Evolutionary conservation across 2,329 filamentous ascomycete genomes (phyloP).

Genomic region (Phyllosticta citribraziliensis): DNA sequence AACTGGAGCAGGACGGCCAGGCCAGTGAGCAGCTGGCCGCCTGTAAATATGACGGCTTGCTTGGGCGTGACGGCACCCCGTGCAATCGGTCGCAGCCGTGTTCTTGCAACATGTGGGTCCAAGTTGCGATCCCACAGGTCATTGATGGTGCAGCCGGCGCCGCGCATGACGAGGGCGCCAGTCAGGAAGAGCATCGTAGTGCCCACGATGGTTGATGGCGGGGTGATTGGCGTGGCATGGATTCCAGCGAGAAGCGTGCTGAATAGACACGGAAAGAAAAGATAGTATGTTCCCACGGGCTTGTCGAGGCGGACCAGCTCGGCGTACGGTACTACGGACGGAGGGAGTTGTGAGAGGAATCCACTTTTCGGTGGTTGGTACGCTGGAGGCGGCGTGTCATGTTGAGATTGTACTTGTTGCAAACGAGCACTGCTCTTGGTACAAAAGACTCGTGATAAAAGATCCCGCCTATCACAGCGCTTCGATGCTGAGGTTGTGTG

Average conservation of each 20-base stretch:
- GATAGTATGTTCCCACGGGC: slow-evolving; percentile 71
- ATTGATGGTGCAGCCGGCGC: slow-evolving; percentile 81
- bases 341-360: slow-evolving; percentile 58
- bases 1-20: slow-evolving; percentile 69
- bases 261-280: slow-evolving; percentile 79
- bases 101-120: slow-evolving; percentile 69
- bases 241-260: slow-evolving; percentile 73
- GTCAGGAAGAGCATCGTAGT: slow-evolving; percentile 61
- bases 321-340: slow-evolving; percentile 66
- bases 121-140: slow-evolving; percentile 85
- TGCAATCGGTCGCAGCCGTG: slow-evolving; percentile 69
- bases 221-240: slow-evolving; percentile 50
- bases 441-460: background rate
- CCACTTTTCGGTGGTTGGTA: slow-evolving; percentile 65
- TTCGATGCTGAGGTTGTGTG: background rate
- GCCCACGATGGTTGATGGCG: slow-evolving; percentile 51
- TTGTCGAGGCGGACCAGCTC: slow-evolving; percentile 76
- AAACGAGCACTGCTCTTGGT: background rate
- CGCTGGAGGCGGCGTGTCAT: slow-evolving; percentile 12
- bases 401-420: background rate
- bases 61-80: slow-evolving; percentile 64
- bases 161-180: slow-evolving; percentile 75
- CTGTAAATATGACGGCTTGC: slow-evolving; percentile 64
- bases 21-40: slow-evolving; percentile 62
- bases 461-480: background rate